Evolutionary conservation across 2,329 filamentous ascomycete species (phyloP).

Genomic region (Volutella citrinella): DNA sequence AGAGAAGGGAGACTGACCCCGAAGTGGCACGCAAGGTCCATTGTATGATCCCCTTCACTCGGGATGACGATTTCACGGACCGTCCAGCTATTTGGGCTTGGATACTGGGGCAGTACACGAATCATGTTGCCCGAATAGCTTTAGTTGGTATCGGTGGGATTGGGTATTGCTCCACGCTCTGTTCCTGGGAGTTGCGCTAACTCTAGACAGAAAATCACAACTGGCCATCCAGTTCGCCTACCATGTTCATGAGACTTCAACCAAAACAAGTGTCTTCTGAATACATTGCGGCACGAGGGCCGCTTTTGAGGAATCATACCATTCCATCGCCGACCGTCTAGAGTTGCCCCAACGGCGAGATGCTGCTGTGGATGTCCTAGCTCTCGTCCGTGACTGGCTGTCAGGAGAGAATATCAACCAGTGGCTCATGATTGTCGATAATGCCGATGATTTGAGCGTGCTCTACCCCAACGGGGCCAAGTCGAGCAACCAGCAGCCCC

Average conservation of each 20-base stretch:
- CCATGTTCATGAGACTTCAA: constrained; percentile 19
- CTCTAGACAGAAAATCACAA: constrained; percentile 22
- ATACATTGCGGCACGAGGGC: constrained; percentile 31
- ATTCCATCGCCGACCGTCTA: constrained; percentile 29
- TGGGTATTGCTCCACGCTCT: too few species aligned
- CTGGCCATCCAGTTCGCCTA: constrained; percentile 36
- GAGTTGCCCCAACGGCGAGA: constrained; percentile 29
- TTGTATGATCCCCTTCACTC: too few species aligned
- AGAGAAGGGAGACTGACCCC: too few species aligned
- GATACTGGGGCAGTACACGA: too few species aligned
- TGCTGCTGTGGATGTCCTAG: constrained; percentile 29
- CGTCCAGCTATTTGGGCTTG: too few species aligned
- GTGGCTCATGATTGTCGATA: constrained; percentile 23
- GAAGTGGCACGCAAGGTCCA: too few species aligned
- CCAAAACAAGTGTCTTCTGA: constrained; percentile 35
- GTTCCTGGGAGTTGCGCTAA: too few species aligned
- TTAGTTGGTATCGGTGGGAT: too few species aligned
- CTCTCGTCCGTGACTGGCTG: constrained; percentile 29
- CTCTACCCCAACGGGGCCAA: constrained; percentile 5
- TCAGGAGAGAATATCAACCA: constrained; percentile 14
- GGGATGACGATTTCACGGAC: too few species aligned
- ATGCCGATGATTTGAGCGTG: constrained; percentile 12
- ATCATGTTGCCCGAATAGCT: too few species aligned
- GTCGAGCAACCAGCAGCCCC: neutral
- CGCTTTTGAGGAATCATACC: constrained; percentile 33